These are phyloP conservation scores for Santalum album DNA, from an alignment of 164 flowering plant genomes.

Conservation along the genomic window DNA sequence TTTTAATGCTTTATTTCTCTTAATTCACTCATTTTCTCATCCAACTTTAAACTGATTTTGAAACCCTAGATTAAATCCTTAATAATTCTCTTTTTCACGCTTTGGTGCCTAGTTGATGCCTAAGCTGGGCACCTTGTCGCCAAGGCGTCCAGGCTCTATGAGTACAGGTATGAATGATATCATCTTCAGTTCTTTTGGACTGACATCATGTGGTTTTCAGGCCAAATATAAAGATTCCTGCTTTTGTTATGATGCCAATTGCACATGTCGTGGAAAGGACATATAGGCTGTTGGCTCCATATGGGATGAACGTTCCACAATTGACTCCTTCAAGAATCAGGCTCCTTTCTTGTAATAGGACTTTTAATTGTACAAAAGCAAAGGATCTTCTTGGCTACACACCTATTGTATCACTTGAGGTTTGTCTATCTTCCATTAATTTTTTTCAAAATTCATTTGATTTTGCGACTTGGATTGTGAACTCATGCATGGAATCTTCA, in stretches of 20 bases:
- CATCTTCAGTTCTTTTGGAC: constrained; percentile 6
- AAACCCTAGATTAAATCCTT: too few relatives aligned
- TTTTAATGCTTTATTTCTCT: too few relatives aligned
- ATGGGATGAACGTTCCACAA: constrained; percentile 95
- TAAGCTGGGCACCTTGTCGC: too few relatives aligned
- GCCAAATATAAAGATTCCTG: constrained; percentile 89
- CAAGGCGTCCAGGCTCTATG: too few relatives aligned
- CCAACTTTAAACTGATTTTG: neutral
- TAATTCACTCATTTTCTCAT: too few relatives aligned
- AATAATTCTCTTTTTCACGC: too few relatives aligned
- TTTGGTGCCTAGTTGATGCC: too few relatives aligned
- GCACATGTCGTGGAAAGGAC: constrained; percentile 71
- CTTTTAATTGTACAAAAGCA: constrained; percentile 82
- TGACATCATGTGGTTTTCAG: constrained; percentile 44
- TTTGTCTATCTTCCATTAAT: constrained; percentile 11
- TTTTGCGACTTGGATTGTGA: neutral
- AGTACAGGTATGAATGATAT: neutral
- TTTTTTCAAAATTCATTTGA: neutral
- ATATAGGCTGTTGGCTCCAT: constrained; percentile 64
- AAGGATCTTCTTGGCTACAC: constrained; percentile 73
- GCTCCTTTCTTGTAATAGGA: constrained; percentile 69
- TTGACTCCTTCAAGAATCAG: constrained; percentile 91
- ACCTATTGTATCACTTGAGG: constrained; percentile 85
- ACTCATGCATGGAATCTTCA: too few relatives aligned
- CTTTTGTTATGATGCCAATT: constrained; percentile 76